These are phyloP conservation scores for Aspergillus caelatus DNA, from an alignment of 2,329 filamentous ascomycete species.

Conservation along the genomic window DNA sequence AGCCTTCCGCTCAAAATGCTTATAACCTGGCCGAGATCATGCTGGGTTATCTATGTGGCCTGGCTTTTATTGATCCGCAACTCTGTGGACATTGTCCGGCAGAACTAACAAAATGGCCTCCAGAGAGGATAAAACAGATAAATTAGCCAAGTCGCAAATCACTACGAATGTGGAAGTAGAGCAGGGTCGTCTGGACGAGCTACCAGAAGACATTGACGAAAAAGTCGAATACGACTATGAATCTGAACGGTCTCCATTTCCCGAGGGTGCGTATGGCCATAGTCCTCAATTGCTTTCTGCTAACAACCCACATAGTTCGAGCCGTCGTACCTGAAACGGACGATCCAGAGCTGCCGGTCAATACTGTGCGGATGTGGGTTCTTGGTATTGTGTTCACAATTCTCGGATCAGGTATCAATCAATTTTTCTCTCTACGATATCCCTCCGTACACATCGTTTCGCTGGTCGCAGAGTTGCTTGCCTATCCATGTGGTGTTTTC, in stretches of 20 bases:
- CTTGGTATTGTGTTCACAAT: conserved; percentile 47
- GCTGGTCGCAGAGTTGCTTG: conserved; percentile 50
- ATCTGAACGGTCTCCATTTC: conserved; percentile 29
- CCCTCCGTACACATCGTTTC: conserved; percentile 51
- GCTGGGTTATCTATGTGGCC: neutral
- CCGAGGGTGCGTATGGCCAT: conserved; percentile 20
- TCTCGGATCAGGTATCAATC: conserved; percentile 51
- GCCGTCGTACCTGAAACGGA: conserved; percentile 34
- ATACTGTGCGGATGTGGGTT: conserved; percentile 45
- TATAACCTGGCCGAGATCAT: neutral
- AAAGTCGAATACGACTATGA: conserved; percentile 26
- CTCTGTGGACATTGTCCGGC: neutral
- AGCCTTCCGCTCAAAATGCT: neutral
- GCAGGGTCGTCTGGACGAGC: conserved; percentile 15
- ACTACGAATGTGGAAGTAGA: conserved; percentile 18
- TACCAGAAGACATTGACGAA: conserved; percentile 10
- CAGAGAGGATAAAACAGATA: conserved; percentile 12
- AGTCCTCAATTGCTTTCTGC: neutral
- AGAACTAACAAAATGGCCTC: conserved; percentile 13
- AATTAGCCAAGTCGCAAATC: conserved; percentile 2
- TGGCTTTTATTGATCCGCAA: neutral
- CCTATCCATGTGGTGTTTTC: conserved; percentile 46
- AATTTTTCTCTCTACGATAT: conserved; percentile 53
- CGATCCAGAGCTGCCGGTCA: conserved; percentile 31
- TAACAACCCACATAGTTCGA: conserved; percentile 18